A percentile compares a stretch with the other conserved stretches of the same genome.
phyloP scores from a whole-genome alignment of 495 filamentous ascomycete species.

The Chaetomium tenue region DNA sequence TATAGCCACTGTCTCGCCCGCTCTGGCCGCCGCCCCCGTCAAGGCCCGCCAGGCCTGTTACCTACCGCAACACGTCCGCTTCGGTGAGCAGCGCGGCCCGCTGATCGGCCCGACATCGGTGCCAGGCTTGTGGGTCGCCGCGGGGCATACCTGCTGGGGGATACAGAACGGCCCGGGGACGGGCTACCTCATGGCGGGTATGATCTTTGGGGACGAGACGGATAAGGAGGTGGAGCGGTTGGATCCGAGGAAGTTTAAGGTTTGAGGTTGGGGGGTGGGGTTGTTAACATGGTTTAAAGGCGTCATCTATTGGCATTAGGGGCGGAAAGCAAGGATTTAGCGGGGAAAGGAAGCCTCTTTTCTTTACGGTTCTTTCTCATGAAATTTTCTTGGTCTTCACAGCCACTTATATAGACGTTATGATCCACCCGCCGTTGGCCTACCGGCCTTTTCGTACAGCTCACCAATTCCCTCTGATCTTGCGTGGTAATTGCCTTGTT shows the following conservation, averaged over 20 bases:
- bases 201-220: slow-evolving; percentile 72
- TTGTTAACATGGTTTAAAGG: neutral
- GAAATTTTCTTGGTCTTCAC: too few relatives aligned
- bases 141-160: slow-evolving; percentile 96
- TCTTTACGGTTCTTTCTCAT: neutral
- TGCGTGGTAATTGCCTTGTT: too few relatives aligned
- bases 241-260: slow-evolving; percentile 61
- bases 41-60: slow-evolving; percentile 90
- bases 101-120: slow-evolving; percentile 73
- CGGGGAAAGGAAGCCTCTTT: neutral
- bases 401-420: too few relatives aligned
- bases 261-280: slow-evolving; percentile 27
- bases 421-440: too few relatives aligned
- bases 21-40: slow-evolving; percentile 72
- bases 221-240: slow-evolving; percentile 70
- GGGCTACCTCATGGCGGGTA: slow-evolving; percentile 82
- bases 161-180: slow-evolving; percentile 95
- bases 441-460: too few relatives aligned
- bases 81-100: slow-evolving; percentile 61
- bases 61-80: slow-evolving; percentile 67
- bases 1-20: slow-evolving; percentile 71
- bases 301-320: neutral
- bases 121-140: slow-evolving; percentile 76
- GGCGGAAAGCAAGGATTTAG: neutral
- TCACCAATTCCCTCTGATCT: too few relatives aligned